Evolutionary conservation across 257 asterid genomes (phyloP).

Genomic region (Cordia subcordata): DNA sequence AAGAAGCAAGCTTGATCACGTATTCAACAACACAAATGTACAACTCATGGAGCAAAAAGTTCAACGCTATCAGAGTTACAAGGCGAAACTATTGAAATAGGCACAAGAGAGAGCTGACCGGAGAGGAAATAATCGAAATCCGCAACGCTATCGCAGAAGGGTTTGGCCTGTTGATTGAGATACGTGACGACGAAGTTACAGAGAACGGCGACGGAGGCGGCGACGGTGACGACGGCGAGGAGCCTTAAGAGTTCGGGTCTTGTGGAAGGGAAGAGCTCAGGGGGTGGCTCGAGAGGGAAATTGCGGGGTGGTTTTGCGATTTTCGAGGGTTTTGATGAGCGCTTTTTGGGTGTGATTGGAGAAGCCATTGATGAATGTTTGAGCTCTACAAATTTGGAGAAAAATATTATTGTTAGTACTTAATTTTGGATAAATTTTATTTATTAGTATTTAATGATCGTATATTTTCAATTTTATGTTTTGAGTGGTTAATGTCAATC

Average conservation of each 20-base stretch:
- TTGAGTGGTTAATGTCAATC: no score
- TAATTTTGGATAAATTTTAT: no score
- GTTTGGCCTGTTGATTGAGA: conserved; percentile 41
- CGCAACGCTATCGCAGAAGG: conserved; percentile 48
- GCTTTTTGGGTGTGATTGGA: neutral
- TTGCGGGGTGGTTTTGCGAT: neutral
- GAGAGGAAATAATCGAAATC: conserved; percentile 35
- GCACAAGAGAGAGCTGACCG: conserved; percentile 34
- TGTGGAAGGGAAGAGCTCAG: conserved; percentile 52
- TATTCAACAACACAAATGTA: neutral
- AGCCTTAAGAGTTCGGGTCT: conserved; percentile 45
- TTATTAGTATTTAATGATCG: no score
- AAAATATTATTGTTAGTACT: no score
- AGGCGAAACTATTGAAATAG: neutral
- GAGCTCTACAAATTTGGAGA: no score
- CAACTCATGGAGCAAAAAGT: neutral
- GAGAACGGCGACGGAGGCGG: conserved; percentile 53
- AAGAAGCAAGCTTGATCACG: neutral
- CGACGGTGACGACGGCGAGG: conserved; percentile 52
- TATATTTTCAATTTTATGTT: no score
- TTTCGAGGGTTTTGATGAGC: neutral
- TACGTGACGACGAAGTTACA: conserved; percentile 43
- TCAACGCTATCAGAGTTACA: neutral
- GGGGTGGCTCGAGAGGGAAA: conserved; percentile 32
- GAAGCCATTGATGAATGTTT: conserved; percentile 21